phyloP scores from a whole-genome alignment of 2,329 filamentous ascomycete species.

The Lasiodiplodia sp. region DNA sequence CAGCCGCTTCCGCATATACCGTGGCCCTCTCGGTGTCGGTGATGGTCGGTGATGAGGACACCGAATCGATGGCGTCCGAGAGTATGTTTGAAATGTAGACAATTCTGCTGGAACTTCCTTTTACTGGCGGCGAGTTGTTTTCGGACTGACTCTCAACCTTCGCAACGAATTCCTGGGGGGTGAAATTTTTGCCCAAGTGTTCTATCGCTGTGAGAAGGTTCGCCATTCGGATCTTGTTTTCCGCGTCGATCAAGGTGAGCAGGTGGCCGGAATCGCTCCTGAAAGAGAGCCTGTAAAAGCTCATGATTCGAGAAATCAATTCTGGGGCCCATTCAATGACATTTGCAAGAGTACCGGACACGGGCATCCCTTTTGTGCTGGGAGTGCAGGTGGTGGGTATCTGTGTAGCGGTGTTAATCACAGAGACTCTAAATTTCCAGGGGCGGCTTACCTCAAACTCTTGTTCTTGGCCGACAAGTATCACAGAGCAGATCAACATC shows the following conservation, averaged over 20 bases:
- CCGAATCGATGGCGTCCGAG: constrained; percentile 66
- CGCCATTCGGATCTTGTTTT: constrained; percentile 25
- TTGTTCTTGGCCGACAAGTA: constrained; percentile 83
- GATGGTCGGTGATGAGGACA: constrained; percentile 8
- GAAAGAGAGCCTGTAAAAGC: constrained; percentile 29
- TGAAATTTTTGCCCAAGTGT: constrained; percentile 6
- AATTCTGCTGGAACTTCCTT: constrained; percentile 37
- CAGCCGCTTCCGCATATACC: constrained; percentile 83
- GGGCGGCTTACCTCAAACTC: constrained; percentile 71
- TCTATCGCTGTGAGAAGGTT: constrained; percentile 26
- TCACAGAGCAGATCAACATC: constrained; percentile 79
- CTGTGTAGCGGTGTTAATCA: background rate
- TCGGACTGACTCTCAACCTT: constrained; percentile 46
- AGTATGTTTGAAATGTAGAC: constrained; percentile 67
- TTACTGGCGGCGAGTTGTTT: constrained; percentile 45
- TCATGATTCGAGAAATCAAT: constrained; percentile 24
- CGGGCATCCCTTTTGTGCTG: constrained; percentile 20
- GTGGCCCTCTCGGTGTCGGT: constrained; percentile 78
- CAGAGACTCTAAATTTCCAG: background rate
- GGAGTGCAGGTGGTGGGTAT: constrained; percentile 25
- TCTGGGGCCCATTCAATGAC: constrained; percentile 21
- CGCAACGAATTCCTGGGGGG: constrained; percentile 33
- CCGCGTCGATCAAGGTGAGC: constrained; percentile 18
- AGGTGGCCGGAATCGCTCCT: constrained; percentile 27
- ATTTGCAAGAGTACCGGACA: constrained; percentile 17